A percentile compares a stretch with the other conserved stretches of the same genome.
phyloP scores from a whole-genome alignment of 495 filamentous ascomycete genomes.

The Penicillium roqueforti region DNA sequence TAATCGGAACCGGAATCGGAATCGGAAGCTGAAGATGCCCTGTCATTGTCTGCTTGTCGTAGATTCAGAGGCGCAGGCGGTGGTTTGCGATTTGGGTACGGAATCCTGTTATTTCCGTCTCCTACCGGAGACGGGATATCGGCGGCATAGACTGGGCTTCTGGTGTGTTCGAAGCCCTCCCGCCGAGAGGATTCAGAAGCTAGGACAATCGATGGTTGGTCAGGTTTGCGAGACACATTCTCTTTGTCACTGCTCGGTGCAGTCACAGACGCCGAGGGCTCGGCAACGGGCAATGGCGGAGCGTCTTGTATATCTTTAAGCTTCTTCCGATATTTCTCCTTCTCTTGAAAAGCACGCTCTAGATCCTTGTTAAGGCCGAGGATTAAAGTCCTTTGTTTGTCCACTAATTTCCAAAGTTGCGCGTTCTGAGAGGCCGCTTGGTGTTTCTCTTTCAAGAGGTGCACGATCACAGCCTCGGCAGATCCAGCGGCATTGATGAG shows the following conservation, averaged over 20 bases:
- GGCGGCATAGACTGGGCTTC: slow-evolving; percentile 19
- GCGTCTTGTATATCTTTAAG: slow-evolving; percentile 66
- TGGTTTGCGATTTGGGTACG: slow-evolving; percentile 66
- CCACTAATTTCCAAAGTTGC: slow-evolving; percentile 91
- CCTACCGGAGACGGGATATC: slow-evolving; percentile 14
- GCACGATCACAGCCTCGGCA: slow-evolving; percentile 81
- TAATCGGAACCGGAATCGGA: slow-evolving; percentile 80
- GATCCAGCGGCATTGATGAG: slow-evolving; percentile 82
- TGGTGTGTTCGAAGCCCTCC: slow-evolving; percentile 2
- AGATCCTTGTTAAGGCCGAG: slow-evolving; percentile 92
- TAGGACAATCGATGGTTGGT: slow-evolving; percentile 8
- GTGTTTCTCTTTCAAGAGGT: slow-evolving; percentile 87
- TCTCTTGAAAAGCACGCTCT: slow-evolving; percentile 87
- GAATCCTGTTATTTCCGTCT: slow-evolving; percentile 26
- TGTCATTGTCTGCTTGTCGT: slow-evolving; percentile 40
- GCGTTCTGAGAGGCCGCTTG: slow-evolving; percentile 82
- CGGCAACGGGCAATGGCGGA: slow-evolving; percentile 45
- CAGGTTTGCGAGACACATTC: not conserved
- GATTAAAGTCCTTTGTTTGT: slow-evolving; percentile 93
- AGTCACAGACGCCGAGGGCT: slow-evolving; percentile 15
- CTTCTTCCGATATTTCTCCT: slow-evolving; percentile 89
- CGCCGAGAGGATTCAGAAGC: slow-evolving; percentile 3
- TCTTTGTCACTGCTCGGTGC: slow-evolving; percentile 1
- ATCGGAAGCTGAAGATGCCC: slow-evolving; percentile 48
- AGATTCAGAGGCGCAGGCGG: slow-evolving; percentile 84